Conservation (phyloP, 805 yeast genomes). For the Barnettozyma sucrosica region DNA sequence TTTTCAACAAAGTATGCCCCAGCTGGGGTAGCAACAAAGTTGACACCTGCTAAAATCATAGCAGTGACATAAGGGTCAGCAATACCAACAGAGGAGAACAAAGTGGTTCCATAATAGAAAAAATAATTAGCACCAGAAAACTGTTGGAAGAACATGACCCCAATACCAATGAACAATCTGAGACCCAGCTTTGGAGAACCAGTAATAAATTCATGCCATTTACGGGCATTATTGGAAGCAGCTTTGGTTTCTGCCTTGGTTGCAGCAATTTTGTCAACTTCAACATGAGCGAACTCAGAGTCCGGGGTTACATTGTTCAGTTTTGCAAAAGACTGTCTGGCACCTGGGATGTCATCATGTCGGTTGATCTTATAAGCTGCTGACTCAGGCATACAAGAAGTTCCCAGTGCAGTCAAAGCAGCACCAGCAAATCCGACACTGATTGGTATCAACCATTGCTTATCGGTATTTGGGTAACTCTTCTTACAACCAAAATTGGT, state of each 20-base stretch:
- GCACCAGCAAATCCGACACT: conserved; percentile 42
- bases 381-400: conserved; percentile 58
- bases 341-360: conserved; percentile 41
- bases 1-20: conserved; percentile 49
- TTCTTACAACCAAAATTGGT: conserved; percentile 54
- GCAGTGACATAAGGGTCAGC: conserved; percentile 53
- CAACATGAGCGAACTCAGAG: conserved; percentile 41
- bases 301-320: conserved; percentile 45
- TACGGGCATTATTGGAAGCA: conserved; percentile 45
- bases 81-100: conserved; percentile 54
- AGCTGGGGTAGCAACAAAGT: conserved; percentile 48
- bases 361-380: conserved; percentile 48
- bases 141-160: conserved; percentile 58
- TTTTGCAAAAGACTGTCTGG: conserved; percentile 45
- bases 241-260: conserved; percentile 19
- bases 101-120: conserved; percentile 61
- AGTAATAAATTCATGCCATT: conserved; percentile 53
- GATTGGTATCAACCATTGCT: conserved; percentile 65
- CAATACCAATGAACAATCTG: conserved; percentile 51
- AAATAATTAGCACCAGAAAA: conserved; percentile 61
- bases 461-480: conserved; percentile 38
- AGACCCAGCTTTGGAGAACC: conserved; percentile 51
- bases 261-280: conserved; percentile 41
- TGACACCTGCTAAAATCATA: conserved; percentile 51
- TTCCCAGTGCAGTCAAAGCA: conserved; percentile 37